phyloP scores from a whole-genome alignment of 2,329 filamentous ascomycete genomes.

The Grosmannia clavigera region DNA sequence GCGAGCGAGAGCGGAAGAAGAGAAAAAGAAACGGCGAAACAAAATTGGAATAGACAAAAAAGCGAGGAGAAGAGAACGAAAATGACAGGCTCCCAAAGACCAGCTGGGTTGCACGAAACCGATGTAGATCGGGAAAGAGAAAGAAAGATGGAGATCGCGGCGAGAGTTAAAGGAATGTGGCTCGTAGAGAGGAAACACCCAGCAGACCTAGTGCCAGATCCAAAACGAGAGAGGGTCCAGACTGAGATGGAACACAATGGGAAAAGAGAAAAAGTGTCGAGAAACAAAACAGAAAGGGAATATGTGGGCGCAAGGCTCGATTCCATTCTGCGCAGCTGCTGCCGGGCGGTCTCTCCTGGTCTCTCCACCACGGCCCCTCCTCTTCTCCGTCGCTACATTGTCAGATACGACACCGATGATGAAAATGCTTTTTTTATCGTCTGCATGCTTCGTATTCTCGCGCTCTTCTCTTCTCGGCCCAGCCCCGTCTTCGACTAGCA shows the following conservation, averaged over 20 bases:
- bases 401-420: not conserved
- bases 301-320: not conserved
- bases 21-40: not conserved
- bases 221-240: not conserved
- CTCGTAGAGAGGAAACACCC: not conserved
- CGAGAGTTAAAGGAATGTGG: not conserved
- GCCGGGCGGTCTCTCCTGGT: not conserved
- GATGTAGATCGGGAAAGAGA: not conserved
- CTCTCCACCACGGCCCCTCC: not conserved
- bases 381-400: not conserved
- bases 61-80: not conserved
- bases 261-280: not conserved
- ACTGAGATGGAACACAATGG: not conserved
- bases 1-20: slow-evolving; percentile 1
- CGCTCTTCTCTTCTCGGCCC: too few species aligned
- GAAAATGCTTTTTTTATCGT: too few species aligned
- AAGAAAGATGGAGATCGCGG: slow-evolving; percentile 10
- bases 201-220: not conserved
- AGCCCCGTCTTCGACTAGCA: too few species aligned
- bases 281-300: not conserved
- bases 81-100: not conserved
- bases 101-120: not conserved
- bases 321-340: not conserved
- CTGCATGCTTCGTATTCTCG: too few species aligned
- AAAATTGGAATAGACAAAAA: not conserved